phyloP scores from a whole-genome alignment of 2,329 filamentous ascomycete species.

The Verticillium dahliae region DNA sequence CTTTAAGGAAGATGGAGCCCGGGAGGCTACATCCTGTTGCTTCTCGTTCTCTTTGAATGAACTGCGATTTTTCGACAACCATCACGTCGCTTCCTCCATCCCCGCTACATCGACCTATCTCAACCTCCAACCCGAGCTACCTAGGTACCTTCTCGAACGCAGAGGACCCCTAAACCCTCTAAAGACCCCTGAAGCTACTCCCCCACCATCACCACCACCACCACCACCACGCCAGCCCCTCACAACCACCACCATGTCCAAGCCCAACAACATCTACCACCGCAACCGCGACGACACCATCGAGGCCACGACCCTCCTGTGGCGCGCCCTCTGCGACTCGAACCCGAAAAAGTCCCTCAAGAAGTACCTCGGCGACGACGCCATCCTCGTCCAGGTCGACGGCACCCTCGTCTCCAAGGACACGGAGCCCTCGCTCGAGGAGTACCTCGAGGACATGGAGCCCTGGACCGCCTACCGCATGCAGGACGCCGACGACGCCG shows the following conservation, averaged over 20 bases:
- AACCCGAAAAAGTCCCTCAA: constrained; percentile 21
- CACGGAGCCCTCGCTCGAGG: constrained; percentile 22
- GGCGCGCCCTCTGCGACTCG: constrained; percentile 23
- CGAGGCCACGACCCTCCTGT: constrained; percentile 26
- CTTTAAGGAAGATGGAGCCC: neutral
- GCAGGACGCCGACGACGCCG: constrained; percentile 26
- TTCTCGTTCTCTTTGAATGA: neutral
- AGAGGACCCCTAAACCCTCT: neutral
- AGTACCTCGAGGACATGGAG: constrained; percentile 25
- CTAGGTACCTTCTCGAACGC: no score
- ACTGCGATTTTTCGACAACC: neutral
- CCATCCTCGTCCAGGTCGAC: constrained; percentile 23
- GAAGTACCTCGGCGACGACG: constrained; percentile 27
- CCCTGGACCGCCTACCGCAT: constrained; percentile 28
- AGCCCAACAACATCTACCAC: constrained; percentile 17
- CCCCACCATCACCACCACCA: neutral
- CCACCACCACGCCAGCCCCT: neutral
- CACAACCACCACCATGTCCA: neutral
- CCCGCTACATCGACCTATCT: neutral
- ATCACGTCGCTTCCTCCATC: neutral
- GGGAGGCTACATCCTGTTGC: neutral
- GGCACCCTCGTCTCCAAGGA: constrained; percentile 20
- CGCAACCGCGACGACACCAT: constrained; percentile 28
- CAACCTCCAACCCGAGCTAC: no score
- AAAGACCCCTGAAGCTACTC: neutral